Percentiles rank a stretch among this genome's conserved stretches.
These are phyloP conservation scores for Eragrostis curvula DNA, from an alignment of 176 grass and related monocot genomes.

Conservation along the genomic window DNA sequence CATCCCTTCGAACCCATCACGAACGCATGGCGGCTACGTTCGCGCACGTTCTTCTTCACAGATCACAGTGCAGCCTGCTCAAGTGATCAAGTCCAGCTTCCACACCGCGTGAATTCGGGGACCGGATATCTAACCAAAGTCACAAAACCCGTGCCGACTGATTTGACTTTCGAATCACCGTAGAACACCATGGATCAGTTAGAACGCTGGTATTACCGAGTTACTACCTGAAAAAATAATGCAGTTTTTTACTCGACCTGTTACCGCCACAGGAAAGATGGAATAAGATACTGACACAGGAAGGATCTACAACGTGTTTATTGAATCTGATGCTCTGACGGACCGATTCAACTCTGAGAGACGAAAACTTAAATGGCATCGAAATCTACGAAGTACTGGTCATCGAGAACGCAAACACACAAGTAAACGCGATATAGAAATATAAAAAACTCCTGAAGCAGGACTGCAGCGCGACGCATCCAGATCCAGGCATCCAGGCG, in stretches of 20 bases:
- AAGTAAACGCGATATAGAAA: neutral
- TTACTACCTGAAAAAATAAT: neutral
- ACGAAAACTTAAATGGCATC: neutral
- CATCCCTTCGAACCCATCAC: no score
- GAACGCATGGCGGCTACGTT: no score
- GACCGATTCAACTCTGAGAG: neutral
- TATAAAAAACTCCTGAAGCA: neutral
- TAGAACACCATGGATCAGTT: no score
- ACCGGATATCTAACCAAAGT: no score
- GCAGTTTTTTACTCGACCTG: neutral
- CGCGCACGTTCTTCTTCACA: no score
- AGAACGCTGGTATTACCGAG: neutral
- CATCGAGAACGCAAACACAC: conserved; percentile 6
- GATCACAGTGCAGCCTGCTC: no score
- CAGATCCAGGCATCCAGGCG: neutral
- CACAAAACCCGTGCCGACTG: no score
- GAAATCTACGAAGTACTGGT: conserved; percentile 3
- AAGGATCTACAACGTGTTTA: neutral
- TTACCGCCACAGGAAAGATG: neutral
- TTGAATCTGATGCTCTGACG: conserved; percentile 9
- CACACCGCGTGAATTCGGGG: no score
- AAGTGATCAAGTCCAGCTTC: no score
- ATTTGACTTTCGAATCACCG: neutral
- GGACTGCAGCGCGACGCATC: neutral
- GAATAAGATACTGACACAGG: conserved; percentile 23